Percentiles rank a stretch among this genome's conserved stretches.
phyloP scores from a whole-genome alignment of 805 yeast genomes.

The Kregervanrija delftensis region DNA sequence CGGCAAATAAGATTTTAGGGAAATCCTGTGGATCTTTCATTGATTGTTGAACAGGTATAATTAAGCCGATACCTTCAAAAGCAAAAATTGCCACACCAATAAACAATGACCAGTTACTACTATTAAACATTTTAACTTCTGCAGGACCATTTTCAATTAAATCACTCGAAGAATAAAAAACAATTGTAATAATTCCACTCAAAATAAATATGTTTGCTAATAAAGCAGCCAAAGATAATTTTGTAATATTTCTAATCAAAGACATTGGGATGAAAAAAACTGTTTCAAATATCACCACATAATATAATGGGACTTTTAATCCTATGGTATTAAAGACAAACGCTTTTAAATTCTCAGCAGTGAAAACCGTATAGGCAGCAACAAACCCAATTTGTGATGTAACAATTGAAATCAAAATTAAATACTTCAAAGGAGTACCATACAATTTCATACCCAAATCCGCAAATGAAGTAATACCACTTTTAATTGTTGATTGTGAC shows the following conservation, averaged over 20 bases:
- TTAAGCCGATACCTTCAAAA: conserved; percentile 81
- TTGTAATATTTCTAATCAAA: conserved; percentile 69
- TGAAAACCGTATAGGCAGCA: conserved; percentile 74
- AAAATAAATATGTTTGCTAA: conserved; percentile 66
- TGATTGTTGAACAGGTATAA: conserved; percentile 76
- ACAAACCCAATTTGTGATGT: conserved; percentile 75
- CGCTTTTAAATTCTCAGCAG: conserved; percentile 65
- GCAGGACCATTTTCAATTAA: conserved; percentile 37
- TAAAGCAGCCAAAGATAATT: conserved; percentile 63
- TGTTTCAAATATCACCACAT: conserved; percentile 49
- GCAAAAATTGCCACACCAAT: conserved; percentile 83
- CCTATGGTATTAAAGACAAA: conserved; percentile 48
- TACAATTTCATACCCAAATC: conserved; percentile 62
- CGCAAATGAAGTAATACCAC: conserved; percentile 69
- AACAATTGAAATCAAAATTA: conserved; percentile 58
- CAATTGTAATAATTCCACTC: conserved; percentile 56
- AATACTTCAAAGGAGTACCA: conserved; percentile 57
- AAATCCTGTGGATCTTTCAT: conserved; percentile 72
- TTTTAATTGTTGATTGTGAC: conserved; percentile 48
- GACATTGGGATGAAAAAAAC: conserved; percentile 60
- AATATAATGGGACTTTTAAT: conserved; percentile 31
- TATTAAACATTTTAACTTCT: conserved; percentile 48
- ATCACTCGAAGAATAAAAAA: conserved; percentile 46
- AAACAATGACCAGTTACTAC: conserved; percentile 57
- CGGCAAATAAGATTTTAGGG: conserved; percentile 56